Evolutionary conservation across 2,329 filamentous ascomycete genomes (phyloP), one percentile per base, ranked within the genome.

Genomic region (Thielaviopsis punctulata): DNA sequence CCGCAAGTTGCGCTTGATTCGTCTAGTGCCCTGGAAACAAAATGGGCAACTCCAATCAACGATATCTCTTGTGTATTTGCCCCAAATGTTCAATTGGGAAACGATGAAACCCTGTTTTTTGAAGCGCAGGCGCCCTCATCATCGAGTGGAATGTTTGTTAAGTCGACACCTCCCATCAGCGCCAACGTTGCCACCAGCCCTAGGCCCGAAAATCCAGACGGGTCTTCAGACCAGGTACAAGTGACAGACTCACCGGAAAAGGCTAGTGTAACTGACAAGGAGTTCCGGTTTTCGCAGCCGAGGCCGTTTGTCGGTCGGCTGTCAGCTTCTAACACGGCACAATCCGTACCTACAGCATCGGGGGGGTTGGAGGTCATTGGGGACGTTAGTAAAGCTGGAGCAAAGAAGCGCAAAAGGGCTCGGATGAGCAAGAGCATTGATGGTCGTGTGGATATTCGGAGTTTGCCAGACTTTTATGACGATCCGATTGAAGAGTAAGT

Each of bases 301-400:
- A 54, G 47, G 48, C 23, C 43, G 19, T 50, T 49, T 23, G 52
- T 54, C 41, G 48, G 52, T 43, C 48, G 52, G 22, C 30, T 50
- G 10, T 53, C 46, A 19, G 52, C 18, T 8, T 44, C 48, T 44
- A 47, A 21, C 43, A 22, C 24, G 21, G 24, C 36, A 13, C n/a
- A 9, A 7, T 41, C n/a, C n/a, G 36, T 1, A 18, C 12, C 13
- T 18, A 15, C 15, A 15, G 3, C 15, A n/a, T 39, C 36, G 36
- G 7, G 7, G 36, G 36, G n/a, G 1, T 33, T 24, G 22, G 27
- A 22, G n/a, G 24, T 24, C 45, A 15, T 25, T 13, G 10, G 10
- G 15, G 24, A 9, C 19, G 23, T 1, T 19, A 12, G 49, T 39
- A 25, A 23, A 36, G 25, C 24, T 43, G 24, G 49, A 15, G 23